Conservation (phyloP, 495 filamentous ascomycete genomes). For the Penicillium mononematosum region DNA sequence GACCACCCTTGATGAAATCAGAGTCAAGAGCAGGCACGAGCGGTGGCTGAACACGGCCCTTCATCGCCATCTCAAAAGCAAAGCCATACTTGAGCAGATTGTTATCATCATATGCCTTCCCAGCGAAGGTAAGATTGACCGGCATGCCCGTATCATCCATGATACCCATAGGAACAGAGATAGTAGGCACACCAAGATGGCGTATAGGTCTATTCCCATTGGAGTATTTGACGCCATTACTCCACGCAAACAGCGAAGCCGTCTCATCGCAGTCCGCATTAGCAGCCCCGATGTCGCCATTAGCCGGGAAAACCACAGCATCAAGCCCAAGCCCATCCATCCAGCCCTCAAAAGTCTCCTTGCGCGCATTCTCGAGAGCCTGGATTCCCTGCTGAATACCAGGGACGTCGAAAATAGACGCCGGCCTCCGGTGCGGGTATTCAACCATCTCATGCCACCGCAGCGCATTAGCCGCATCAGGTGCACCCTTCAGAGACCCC, state of each 20-base stretch:
- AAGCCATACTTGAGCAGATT: slow-evolving; percentile 32
- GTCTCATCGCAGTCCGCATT: slow-evolving; percentile 30
- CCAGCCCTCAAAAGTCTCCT: slow-evolving; percentile 36
- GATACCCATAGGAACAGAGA: slow-evolving; percentile 40
- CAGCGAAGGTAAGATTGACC: slow-evolving; percentile 38
- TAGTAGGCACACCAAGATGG: slow-evolving; percentile 37
- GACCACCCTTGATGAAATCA: slow-evolving; percentile 18
- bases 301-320: slow-evolving; percentile 37
- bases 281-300: slow-evolving; percentile 33
- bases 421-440: slow-evolving; percentile 28
- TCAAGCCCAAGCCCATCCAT: slow-evolving; percentile 34
- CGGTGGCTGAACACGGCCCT: slow-evolving; percentile 24
- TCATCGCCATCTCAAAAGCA: slow-evolving; percentile 33
- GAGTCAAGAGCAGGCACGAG: slow-evolving; percentile 29
- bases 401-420: slow-evolving; percentile 28
- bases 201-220: slow-evolving; percentile 38
- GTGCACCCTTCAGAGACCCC: slow-evolving; percentile 29
- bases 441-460: slow-evolving; percentile 37
- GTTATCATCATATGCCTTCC: slow-evolving; percentile 36
- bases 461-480: slow-evolving; percentile 32
- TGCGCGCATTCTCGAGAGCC: slow-evolving; percentile 33
- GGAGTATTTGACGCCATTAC: slow-evolving; percentile 39
- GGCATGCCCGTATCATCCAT: slow-evolving; percentile 39
- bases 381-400: slow-evolving; percentile 28
- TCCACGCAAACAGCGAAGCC: slow-evolving; percentile 32